phyloP scores from a whole-genome alignment of 257 asterid species.

The Vinca minor region DNA sequence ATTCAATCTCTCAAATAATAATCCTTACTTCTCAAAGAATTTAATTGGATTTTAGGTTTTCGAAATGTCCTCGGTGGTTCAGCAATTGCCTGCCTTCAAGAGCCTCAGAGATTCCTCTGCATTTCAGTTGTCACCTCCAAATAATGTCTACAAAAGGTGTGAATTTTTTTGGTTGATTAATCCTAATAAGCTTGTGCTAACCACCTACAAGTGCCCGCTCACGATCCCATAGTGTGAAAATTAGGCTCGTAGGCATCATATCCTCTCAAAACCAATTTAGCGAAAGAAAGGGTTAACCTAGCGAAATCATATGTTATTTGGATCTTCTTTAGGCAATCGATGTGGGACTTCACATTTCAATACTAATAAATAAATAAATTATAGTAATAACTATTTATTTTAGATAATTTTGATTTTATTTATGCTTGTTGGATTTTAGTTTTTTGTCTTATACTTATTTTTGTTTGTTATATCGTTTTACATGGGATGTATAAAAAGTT shows the following conservation, averaged over 20 bases:
- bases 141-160: constrained; percentile 16
- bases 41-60: neutral
- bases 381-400: neutral
- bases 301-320: too few relatives aligned
- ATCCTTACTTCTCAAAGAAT: neutral
- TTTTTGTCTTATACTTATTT: neutral
- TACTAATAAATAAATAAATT: too few relatives aligned
- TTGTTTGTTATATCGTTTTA: neutral
- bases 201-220: too few relatives aligned
- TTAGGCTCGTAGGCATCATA: too few relatives aligned
- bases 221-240: too few relatives aligned
- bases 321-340: too few relatives aligned
- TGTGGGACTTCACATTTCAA: too few relatives aligned
- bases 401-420: neutral
- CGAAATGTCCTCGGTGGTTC: constrained; percentile 16
- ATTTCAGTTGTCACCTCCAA: neutral
- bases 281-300: too few relatives aligned
- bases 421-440: neutral
- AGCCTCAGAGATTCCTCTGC: constrained; percentile 14
- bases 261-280: too few relatives aligned
- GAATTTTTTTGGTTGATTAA: neutral
- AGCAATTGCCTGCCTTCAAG: constrained; percentile 21
- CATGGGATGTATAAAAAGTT: neutral
- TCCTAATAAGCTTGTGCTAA: neutral
- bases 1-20: neutral